Evolutionary conservation across 2,329 filamentous ascomycete species (phyloP), one percentile per base, ranked within the genome.

Genomic region (Alternaria sp.): DNA sequence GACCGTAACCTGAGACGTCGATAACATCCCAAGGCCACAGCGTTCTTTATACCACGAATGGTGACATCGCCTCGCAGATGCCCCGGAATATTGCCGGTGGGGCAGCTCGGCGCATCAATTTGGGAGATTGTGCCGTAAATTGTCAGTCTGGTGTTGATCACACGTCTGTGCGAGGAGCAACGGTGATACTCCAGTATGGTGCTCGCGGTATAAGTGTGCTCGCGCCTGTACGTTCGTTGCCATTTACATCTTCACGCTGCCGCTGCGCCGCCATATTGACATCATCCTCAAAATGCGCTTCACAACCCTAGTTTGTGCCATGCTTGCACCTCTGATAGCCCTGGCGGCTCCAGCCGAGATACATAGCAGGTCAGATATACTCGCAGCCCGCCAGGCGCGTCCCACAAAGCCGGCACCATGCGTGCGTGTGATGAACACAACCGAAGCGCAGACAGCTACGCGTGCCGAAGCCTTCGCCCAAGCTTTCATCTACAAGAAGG

Each of bases 401-500:
- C 70, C 71, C 8, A 36, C 58, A 6, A 75, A 75, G 54, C 74
- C 74, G 25, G 49, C 69, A 45, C 74, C 74, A 45, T 77, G 74
- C 56, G 62, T 69, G 10, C 67, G 69, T 49, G 57, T 66, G 26
- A 50, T 57, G 19, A 54, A 57, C 28, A 64, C 62, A 12, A 72
- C 68, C 6, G 60, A 47, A 25, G 47, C 26, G 15, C 54, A 72
- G 30, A 72, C 69, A 7, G 62, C 66, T n/a, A 54, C 32, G 7
- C 65, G 70, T 10, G 64, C 66, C 13, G 54, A 70, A 6, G 65
- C 67, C 13, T 77, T 76, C 32, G 71, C 72, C 3, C 40, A 74
- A 13, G 75, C 74, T 6, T 76, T 77, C 46, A 72, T 76, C 46
- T 72, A 72, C 57, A 61, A 67, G 25, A 69, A 74, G 23, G 68